Conservation (phyloP, 768 basidiomycete genomes). For the Suillus brevipes region DNA sequence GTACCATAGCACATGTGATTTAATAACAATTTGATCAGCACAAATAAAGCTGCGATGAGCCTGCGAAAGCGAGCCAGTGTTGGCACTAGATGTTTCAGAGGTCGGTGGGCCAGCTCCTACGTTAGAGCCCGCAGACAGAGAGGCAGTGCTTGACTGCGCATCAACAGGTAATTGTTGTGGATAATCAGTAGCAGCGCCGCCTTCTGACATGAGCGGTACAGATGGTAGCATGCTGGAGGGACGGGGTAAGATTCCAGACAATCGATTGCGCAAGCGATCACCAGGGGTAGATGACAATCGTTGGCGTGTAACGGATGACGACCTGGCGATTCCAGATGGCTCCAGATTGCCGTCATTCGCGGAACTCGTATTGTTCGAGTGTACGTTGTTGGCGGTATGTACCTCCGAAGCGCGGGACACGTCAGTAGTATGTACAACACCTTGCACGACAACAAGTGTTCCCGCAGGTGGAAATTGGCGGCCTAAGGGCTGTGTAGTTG, state of each 20-base stretch:
- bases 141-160: not conserved
- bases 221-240: conserved; percentile 32
- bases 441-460: conserved; percentile 81
- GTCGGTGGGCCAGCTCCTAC: conserved; percentile 10
- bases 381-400: conserved; percentile 16
- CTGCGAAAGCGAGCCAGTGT: conserved; percentile 48
- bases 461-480: conserved; percentile 71
- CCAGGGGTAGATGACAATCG: conserved; percentile 29
- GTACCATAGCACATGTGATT: too few species aligned
- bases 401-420: conserved; percentile 41
- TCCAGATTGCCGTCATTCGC: conserved; percentile 9
- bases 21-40: too few species aligned
- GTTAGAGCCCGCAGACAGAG: conserved; percentile 2
- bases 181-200: conserved; percentile 1
- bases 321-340: conserved; percentile 5
- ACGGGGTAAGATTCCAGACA: conserved; percentile 42
- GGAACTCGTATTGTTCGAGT: conserved; percentile 13
- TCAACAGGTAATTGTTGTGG: conserved; percentile 8
- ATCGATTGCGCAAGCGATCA: conserved; percentile 33
- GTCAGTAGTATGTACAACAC: conserved; percentile 79
- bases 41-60: too few species aligned
- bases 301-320: conserved; percentile 24
- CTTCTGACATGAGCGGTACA: conserved; percentile 12
- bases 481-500: conserved; percentile 20
- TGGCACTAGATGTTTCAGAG: conserved; percentile 16